Conservation (phyloP, 139 green algal species). For the Chlorella vulgaris region DNA sequence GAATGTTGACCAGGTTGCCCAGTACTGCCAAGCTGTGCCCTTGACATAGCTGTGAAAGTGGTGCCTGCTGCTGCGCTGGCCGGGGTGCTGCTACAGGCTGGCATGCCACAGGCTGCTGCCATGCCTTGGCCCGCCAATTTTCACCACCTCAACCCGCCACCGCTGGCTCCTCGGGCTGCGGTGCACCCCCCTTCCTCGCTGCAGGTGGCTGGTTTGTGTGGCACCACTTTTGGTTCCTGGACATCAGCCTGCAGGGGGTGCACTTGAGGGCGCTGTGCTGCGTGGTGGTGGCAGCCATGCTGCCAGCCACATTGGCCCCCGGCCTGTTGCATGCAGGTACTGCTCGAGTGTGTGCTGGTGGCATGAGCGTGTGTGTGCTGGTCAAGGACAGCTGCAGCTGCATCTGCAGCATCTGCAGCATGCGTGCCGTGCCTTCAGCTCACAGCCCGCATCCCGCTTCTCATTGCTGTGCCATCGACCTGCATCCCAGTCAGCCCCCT, state of each 20-base stretch:
- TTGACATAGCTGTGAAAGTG: no score
- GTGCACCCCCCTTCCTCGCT: neutral
- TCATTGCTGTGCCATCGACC: no score
- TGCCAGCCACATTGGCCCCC: conserved; percentile 77
- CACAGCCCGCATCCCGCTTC: no score
- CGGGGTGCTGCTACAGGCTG: no score
- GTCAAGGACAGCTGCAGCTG: no score
- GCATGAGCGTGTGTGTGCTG: neutral
- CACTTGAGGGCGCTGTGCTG: conserved; percentile 73
- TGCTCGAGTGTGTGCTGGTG: neutral
- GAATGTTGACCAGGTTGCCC: no score
- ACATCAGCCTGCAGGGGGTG: conserved; percentile 58
- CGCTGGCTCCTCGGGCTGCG: neutral
- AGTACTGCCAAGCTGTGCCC: no score
- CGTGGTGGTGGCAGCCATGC: conserved; percentile 68
- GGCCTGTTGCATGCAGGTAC: conserved; percentile 59
- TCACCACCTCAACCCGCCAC: no score
- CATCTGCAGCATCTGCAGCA: no score
- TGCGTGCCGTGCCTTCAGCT: no score
- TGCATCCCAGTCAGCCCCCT: neutral
- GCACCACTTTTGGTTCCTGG: conserved; percentile 91
- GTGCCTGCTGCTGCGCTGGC: no score
- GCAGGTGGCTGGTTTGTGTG: conserved; percentile 70
- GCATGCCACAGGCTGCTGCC: no score
- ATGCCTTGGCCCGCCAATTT: neutral